Evolutionary conservation across 2,329 filamentous ascomycete genomes (phyloP), one percentile per base, ranked within the genome.

Genomic region (Mycosphaerella arachidis): DNA sequence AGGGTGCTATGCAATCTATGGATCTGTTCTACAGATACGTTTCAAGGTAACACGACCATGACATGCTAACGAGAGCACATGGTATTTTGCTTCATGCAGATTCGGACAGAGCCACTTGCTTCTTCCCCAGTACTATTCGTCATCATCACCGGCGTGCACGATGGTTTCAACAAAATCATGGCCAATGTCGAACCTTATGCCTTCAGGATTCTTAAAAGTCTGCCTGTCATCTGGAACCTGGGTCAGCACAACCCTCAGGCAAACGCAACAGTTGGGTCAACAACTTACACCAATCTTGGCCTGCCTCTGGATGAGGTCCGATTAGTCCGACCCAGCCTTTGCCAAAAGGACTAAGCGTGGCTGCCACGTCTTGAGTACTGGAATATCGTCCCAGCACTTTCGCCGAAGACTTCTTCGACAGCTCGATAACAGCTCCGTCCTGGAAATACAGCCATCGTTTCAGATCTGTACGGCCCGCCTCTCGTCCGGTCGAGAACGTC

Each of bases 401-500:
- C 12, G 58, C 59, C 4, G 46, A 37, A 3, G 66, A 65, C 5
- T 55, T 52, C 4, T 61, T 45, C 5, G 30, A 55, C 1, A 59
- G 13, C 20, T 57, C 31, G 20, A 66, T 62, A 27, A 59, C 59
- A 10, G 64, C 56, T 10, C 66, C 64, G 40, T 66, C 62, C 48
- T 67, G 66, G 48, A 68, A 68, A 46, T 65, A 68, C 53, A 65
- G 45, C 66, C 66, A 68, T 12, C 63, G 55, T 27, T 61, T 60
- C 18, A 57, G 54, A 16, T 55, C 59, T 5, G 58, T 64, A 18
- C 56, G 40, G 16, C 65, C 63, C 4, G 29, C 31, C 12, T 60
- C 62, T 10, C 43, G 37, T 3, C 65, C 65, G 1, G 59, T 53
- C 18, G 59, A 57, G 45, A 62, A 67, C 3, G 52, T 63, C 66